Evolutionary conservation across 2,329 filamentous ascomycete genomes (phyloP), one percentile per base, ranked within the genome.

Genomic region (Huntiella moniliformis): DNA sequence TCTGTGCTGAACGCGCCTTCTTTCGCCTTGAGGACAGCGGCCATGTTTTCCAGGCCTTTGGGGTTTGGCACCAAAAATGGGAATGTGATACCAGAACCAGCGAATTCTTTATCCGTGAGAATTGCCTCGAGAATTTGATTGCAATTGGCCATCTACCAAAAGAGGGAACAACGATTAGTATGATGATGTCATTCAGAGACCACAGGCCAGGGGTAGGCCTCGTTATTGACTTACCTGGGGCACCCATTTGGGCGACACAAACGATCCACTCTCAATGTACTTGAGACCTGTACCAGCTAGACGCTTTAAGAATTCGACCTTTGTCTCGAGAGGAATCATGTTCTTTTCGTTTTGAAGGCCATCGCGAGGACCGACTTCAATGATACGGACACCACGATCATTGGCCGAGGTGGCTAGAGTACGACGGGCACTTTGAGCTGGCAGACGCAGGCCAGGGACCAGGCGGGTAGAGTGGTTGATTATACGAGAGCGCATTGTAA

Each of bases 261-360:
- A 85, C 1, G 81, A 82, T 1, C 83, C 85, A 13, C 81, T 77
- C 60, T 92, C 84, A 51, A 92, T 88, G 3, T 77, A 77, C 4
- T 65, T 64, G 37, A 91, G 59, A 0, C 84, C 84, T 0, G 82
- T 80, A 51, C 64, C 63, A 32, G 77, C 73, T 51, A 92, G 64
- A 50, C 73, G 67, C 53, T 78, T 70, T 35, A 92, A 81, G 45
- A 92, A 62, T 53, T 86, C 74, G 46, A 88, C 71, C 61, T 92
- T 92, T 2, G 77, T 85, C 5, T 69, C 66, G 8, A 83, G 65
- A 0, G 82, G 67, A 52, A 92, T 79, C 22, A 67, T 67, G 52
- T 67, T 73, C 62, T 81, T 82, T 64, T 91, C 82, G 57, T 91
- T 92, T 58, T 93, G 84, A 45, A 92, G 63, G n/a, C 84, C 84